Conservation (phyloP, 352 stramenopile genomes). For the Phytophthora fragariae region DNA sequence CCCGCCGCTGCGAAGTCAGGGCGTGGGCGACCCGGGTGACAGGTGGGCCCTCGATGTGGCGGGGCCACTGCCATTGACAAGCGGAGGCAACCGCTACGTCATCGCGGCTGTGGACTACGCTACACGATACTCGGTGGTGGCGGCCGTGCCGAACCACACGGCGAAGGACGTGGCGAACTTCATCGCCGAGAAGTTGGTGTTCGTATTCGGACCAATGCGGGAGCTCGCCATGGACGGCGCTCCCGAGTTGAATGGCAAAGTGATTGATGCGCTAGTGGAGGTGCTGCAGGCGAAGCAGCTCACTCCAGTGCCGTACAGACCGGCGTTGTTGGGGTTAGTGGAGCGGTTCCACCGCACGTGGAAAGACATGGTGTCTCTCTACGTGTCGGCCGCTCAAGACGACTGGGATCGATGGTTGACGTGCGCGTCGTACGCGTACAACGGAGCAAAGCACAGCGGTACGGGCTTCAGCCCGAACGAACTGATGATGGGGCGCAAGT, state of each 20-base stretch:
- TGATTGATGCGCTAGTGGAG: not conserved
- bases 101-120: not conserved
- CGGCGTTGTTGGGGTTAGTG: slow-evolving; percentile 2
- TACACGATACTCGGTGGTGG: slow-evolving; percentile 7
- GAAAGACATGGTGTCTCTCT: not conserved
- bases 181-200: not conserved
- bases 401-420: slow-evolving; percentile 15
- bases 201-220: not conserved
- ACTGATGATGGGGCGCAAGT: slow-evolving; percentile 10
- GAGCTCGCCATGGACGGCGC: slow-evolving; percentile 13
- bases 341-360: slow-evolving; percentile 10
- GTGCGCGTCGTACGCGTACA: slow-evolving; percentile 14
- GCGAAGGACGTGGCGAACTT: slow-evolving; percentile 3
- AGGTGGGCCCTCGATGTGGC: no score
- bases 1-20: no score
- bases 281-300: slow-evolving; percentile 8
- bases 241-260: not conserved
- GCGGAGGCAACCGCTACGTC: slow-evolving; percentile 3
- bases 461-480: slow-evolving; percentile 21
- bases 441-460: slow-evolving; percentile 1
- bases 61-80: no score
- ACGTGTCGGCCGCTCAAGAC: not conserved
- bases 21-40: no score
- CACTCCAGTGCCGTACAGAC: slow-evolving; percentile 9
- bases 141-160: not conserved